Conservation (phyloP, 192 early-diverging fungal species). For the Diversispora eburnea region DNA sequence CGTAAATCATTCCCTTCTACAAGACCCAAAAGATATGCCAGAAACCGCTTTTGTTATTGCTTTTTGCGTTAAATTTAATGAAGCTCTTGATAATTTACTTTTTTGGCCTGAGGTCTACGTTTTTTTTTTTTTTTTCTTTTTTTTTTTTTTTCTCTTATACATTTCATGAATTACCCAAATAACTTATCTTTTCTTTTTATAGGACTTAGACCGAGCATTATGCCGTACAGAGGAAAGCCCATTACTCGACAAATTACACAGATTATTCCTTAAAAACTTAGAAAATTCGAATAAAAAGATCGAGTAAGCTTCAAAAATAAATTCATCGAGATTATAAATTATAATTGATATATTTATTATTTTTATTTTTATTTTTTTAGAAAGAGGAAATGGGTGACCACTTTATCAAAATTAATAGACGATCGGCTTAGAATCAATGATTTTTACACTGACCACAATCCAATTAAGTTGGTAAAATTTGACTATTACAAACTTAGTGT, state of each 20-base stretch:
- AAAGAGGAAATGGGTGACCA: background rate
- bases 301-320: background rate
- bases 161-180: background rate
- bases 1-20: background rate
- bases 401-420: background rate
- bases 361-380: background rate
- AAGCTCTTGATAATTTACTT: background rate
- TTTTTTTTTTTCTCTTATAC: background rate
- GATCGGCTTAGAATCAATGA: background rate
- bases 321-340: too few species aligned
- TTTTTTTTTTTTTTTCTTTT: background rate
- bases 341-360: background rate
- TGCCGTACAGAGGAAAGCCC: background rate
- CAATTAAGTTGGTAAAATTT: background rate
- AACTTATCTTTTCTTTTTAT: background rate
- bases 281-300: background rate
- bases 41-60: constrained; percentile 18
- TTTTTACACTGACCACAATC: background rate
- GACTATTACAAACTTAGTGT: background rate
- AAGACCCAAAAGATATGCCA: constrained; percentile 10
- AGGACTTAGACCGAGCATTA: background rate
- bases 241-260: background rate
- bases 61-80: background rate
- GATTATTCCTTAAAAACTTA: background rate
- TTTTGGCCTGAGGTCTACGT: constrained; percentile 15